Percentiles rank a stretch among this genome's conserved stretches.
Conservation (phyloP, 2,329 filamentous ascomycete genomes). For the Xylariaceae sp. region DNA sequence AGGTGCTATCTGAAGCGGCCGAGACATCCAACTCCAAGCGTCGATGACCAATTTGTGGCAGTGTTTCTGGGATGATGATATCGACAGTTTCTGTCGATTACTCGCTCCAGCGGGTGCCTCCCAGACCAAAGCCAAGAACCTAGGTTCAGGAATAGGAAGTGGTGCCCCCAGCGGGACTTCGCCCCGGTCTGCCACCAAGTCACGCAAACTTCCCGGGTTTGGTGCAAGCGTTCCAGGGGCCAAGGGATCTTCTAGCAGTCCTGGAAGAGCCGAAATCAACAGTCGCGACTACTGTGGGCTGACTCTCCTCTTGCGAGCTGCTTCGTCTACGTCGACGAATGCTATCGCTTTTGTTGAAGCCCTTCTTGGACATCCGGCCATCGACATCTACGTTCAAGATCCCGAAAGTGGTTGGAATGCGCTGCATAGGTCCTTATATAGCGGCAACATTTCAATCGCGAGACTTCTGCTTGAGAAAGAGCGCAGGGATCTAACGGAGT, state of each 20-base stretch:
- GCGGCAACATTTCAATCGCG: slow-evolving; percentile 82
- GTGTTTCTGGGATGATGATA: slow-evolving; percentile 94
- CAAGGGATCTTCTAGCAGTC: slow-evolving; percentile 40
- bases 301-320: slow-evolving; percentile 78
- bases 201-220: slow-evolving; percentile 49
- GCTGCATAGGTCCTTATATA: slow-evolving; percentile 83
- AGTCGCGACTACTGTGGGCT: slow-evolving; percentile 75
- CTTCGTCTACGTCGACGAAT: slow-evolving; percentile 64
- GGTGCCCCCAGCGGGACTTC: slow-evolving; percentile 43
- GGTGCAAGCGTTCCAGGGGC: slow-evolving; percentile 39
- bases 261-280: slow-evolving; percentile 68
- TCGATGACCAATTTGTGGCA: slow-evolving; percentile 63
- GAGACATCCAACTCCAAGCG: slow-evolving; percentile 63
- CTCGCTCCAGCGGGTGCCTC: slow-evolving; percentile 64
- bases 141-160: slow-evolving; percentile 37
- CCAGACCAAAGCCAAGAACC: slow-evolving; percentile 51
- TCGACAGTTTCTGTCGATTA: slow-evolving; percentile 87
- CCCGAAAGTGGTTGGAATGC: slow-evolving; percentile 93
- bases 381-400: slow-evolving; percentile 85
- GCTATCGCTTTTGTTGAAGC: slow-evolving; percentile 71
- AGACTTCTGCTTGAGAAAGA: slow-evolving; percentile 77
- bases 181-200: slow-evolving; percentile 45
- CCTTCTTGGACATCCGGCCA: slow-evolving; percentile 72
- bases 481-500: slow-evolving; percentile 55
- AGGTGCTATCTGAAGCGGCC: slow-evolving; percentile 45